A percentile compares a stretch with the other conserved stretches of the same genome.
Conservation (phyloP, 352 stramenopile species). For the Plasmopara muralis region DNA sequence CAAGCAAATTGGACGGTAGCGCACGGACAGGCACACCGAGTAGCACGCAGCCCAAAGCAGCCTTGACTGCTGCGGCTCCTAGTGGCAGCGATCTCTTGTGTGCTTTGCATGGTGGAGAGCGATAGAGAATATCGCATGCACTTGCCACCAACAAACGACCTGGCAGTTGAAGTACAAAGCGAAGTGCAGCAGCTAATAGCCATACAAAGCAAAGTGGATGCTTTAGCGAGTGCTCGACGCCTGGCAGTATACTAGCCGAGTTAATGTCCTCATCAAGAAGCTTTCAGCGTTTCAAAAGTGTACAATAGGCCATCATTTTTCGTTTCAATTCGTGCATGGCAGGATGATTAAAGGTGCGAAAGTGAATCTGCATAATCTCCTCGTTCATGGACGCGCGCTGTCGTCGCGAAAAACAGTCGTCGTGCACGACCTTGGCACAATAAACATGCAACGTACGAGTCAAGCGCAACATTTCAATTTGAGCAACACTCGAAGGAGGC, state of each 20-base stretch:
- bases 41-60: conserved; percentile 27
- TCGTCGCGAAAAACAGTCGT: conserved; percentile 64
- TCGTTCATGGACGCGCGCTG: conserved; percentile 78
- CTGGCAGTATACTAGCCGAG: conserved; percentile 34
- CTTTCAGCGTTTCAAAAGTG: conserved; percentile 51
- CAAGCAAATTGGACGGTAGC: conserved; percentile 24
- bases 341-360: conserved; percentile 61
- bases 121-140: conserved; percentile 50
- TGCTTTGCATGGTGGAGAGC: conserved; percentile 22
- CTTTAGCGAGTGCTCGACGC: conserved; percentile 34
- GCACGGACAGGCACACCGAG: conserved; percentile 31
- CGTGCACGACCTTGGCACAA: conserved; percentile 52
- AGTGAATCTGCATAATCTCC: conserved; percentile 73
- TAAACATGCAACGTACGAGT: conserved; percentile 67
- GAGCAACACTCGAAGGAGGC: conserved; percentile 41
- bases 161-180: conserved; percentile 37
- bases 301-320: conserved; percentile 57
- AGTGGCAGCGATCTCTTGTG: conserved; percentile 26
- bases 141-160: conserved; percentile 40
- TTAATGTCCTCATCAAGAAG: conserved; percentile 69
- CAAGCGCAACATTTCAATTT: conserved; percentile 61
- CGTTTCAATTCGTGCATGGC: conserved; percentile 63
- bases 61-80: conserved; percentile 29
- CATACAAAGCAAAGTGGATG: conserved; percentile 41
- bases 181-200: conserved; percentile 33